Conservation (phyloP, 768 basidiomycete genomes). For the Lanmaoa pseudosensibilis region DNA sequence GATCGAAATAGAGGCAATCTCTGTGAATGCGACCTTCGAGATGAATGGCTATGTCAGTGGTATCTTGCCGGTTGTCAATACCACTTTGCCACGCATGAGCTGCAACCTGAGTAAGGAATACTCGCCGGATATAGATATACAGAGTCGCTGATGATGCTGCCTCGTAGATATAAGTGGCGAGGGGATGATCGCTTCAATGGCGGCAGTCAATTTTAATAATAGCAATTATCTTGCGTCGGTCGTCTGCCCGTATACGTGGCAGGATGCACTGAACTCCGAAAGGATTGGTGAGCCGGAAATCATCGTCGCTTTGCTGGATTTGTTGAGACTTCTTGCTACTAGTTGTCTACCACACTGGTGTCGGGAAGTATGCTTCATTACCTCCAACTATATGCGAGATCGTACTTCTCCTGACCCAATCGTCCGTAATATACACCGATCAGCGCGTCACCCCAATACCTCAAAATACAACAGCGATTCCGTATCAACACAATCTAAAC, state of each 20-base stretch:
- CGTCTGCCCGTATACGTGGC: neutral
- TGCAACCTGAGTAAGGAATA: neutral
- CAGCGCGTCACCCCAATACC: too few species aligned
- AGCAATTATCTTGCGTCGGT: neutral
- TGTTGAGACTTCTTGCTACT: neutral
- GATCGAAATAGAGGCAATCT: neutral
- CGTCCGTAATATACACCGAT: neutral
- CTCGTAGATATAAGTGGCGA: neutral
- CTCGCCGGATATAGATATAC: too few species aligned
- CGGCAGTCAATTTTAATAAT: neutral
- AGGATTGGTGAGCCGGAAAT: neutral
- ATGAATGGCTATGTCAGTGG: neutral
- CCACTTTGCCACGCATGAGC: neutral
- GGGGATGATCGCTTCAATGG: conserved; percentile 1
- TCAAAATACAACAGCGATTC: neutral
- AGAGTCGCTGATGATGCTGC: neutral
- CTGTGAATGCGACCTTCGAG: neutral
- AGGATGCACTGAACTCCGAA: neutral
- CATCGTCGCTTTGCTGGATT: neutral
- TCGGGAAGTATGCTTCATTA: neutral
- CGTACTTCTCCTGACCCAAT: neutral
- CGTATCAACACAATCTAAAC: conserved; percentile 1
- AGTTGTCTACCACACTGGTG: conserved; percentile 2
- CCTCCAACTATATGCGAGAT: conserved; percentile 9
- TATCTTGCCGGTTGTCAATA: neutral